Conservation (phyloP, 352 stramenopile genomes). For the Phytophthora idaei region DNA sequence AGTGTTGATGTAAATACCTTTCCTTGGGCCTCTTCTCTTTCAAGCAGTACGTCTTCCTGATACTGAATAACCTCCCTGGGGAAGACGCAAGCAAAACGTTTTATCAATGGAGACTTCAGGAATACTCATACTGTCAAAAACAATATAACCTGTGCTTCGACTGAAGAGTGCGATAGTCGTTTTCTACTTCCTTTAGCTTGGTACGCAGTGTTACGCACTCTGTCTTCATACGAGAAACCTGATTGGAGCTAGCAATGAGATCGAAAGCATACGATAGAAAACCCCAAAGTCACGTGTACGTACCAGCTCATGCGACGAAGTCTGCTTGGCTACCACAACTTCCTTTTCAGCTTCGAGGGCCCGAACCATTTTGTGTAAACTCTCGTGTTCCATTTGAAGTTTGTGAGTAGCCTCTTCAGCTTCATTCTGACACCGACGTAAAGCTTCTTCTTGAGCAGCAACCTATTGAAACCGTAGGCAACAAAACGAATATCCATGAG, state of each 20-base stretch:
- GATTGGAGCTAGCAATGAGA: background rate
- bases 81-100: background rate
- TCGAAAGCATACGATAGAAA: background rate
- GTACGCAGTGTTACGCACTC: slow-evolving; percentile 66
- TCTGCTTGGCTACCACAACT: slow-evolving; percentile 49
- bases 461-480: slow-evolving; percentile 33
- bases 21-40: slow-evolving; percentile 66
- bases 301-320: slow-evolving; percentile 68
- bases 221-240: slow-evolving; percentile 72
- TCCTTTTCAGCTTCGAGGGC: slow-evolving; percentile 63
- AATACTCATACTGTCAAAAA: background rate
- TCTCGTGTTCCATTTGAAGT: slow-evolving; percentile 57
- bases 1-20: slow-evolving; percentile 41
- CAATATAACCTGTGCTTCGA: slow-evolving; percentile 61
- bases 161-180: slow-evolving; percentile 77
- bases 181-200: slow-evolving; percentile 82
- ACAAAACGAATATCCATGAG: background rate
- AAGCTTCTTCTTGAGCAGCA: slow-evolving; percentile 48
- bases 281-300: background rate
- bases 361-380: slow-evolving; percentile 48
- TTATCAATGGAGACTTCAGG: background rate
- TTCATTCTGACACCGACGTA: slow-evolving; percentile 42
- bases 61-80: slow-evolving; percentile 60
- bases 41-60: slow-evolving; percentile 71
- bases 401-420: slow-evolving; percentile 59